Conservation (phyloP, 164 flowering plant genomes). For the Nymphaea colorata region DNA sequence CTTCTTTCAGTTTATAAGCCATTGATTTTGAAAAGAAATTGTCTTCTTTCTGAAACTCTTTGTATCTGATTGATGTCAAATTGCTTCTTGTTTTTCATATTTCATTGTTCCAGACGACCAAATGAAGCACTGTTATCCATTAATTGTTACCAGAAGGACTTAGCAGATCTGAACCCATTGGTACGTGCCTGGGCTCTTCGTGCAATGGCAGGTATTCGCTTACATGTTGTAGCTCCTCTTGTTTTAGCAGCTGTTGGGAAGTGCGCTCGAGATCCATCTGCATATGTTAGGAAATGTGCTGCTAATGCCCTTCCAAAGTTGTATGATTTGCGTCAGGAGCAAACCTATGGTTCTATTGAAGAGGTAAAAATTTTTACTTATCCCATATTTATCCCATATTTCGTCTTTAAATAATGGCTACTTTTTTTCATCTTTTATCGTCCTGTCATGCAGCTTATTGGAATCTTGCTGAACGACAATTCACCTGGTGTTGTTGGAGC, state of each 20-base stretch:
- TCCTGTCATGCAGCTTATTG: slow-evolving; percentile 57
- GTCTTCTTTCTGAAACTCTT: no score
- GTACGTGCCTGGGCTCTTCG: slow-evolving; percentile 99
- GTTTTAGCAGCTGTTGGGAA: slow-evolving; percentile 77
- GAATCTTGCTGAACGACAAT: slow-evolving; percentile 59
- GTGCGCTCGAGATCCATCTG: slow-evolving; percentile 92
- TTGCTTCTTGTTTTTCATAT: no score
- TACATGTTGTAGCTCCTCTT: slow-evolving; percentile 84
- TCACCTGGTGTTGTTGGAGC: slow-evolving; percentile 98
- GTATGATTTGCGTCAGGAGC: slow-evolving; percentile 76
- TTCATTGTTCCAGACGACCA: slow-evolving; percentile 60
- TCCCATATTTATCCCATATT: no score
- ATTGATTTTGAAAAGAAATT: no score
- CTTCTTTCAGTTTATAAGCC: no score
- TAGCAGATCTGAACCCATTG: slow-evolving; percentile 89
- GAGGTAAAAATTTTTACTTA: slow-evolving; percentile 30
- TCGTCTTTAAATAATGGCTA: not conserved
- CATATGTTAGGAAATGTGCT: slow-evolving; percentile 95
- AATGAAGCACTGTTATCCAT: slow-evolving; percentile 95
- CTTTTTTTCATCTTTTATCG: not conserved
- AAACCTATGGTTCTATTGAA: slow-evolving; percentile 53
- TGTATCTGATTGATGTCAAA: no score
- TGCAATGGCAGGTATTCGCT: slow-evolving; percentile 93
- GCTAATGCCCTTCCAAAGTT: slow-evolving; percentile 95
- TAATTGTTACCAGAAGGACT: slow-evolving; percentile 92